Base-by-base conservation (phyloP, 345 rosid species). In the Eucalyptus shirleyi region DNA sequence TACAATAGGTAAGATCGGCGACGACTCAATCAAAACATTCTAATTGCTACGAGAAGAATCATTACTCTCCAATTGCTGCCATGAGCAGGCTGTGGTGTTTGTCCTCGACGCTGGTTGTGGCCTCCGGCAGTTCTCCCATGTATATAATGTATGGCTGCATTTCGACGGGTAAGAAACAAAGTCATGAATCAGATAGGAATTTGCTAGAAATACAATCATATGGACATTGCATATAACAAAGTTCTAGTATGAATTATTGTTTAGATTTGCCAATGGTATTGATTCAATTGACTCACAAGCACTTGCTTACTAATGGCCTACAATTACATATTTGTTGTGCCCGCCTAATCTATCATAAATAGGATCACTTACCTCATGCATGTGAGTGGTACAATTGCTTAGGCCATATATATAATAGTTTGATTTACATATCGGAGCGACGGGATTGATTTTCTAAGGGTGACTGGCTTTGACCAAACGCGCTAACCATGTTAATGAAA, bases 121-220 rank as follows among this genome's bases (percentile, higher is more conserved):
- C 88, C 37, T 77, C 91, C 8, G 93, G 88, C 17, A 81, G 56
- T n/a, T 93, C 98, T 92, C 99, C 99, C 98, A 97, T 95, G 93
- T 97, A 97, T 12, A 96, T 94, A 85, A 97, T 97, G 89, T 96
- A 95, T 50, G 94, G 90, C 99, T 97, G 93, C 90, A 42, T 17
- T 49, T 65, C 40, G 30, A 8, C 23, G 15, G 88, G 28, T 34
- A 26, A 53, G 44, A 80, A 4, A 28, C 28, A 69, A 56, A 40
- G 3, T 62, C 69, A 69, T 18, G n/a, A 51, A 19, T 32, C 32
- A 30, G 59, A 37, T 21, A 23, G 47, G 85, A 40, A 77, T 77
- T 77, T 77, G 47, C 28, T 40, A 21, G 24, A 37, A 77, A 44
- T 21, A 19, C 83, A 77, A 37, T 77, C 83, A 77, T 37, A 21